Conservation (phyloP, 495 filamentous ascomycete species). For the Oleoguttula mirabilis region DNA sequence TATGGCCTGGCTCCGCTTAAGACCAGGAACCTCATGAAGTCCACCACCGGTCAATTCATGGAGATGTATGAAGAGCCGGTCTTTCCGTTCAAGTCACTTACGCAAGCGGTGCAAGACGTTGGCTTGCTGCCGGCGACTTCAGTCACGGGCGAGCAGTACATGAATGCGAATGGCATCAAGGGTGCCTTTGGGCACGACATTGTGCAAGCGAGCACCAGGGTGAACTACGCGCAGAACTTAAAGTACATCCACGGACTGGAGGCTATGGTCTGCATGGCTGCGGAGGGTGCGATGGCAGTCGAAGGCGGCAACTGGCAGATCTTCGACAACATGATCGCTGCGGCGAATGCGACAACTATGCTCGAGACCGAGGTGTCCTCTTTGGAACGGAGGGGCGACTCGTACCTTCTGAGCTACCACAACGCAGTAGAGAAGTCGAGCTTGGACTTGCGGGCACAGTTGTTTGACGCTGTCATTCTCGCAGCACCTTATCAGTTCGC, state of each 20-base stretch:
- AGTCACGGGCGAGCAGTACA: conserved; percentile 56
- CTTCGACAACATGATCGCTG: conserved; percentile 66
- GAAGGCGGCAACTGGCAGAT: conserved; percentile 92
- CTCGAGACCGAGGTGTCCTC: conserved; percentile 61
- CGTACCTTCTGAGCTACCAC: conserved; percentile 39
- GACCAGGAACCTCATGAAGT: conserved; percentile 61
- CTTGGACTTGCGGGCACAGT: background rate
- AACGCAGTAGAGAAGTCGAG: conserved; percentile 12
- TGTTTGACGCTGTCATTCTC: conserved; percentile 70
- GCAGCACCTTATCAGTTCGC: conserved; percentile 67
- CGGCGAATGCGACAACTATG: conserved; percentile 44
- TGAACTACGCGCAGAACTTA: conserved; percentile 92
- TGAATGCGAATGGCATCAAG: conserved; percentile 56
- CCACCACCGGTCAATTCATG: conserved; percentile 59
- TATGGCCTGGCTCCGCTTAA: conserved; percentile 71
- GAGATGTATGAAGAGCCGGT: conserved; percentile 66
- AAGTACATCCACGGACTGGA: conserved; percentile 75
- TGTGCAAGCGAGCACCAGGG: conserved; percentile 78
- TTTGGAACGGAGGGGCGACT: conserved; percentile 38
- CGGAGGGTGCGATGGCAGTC: conserved; percentile 68
- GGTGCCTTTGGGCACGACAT: conserved; percentile 64
- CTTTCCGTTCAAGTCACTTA: conserved; percentile 74
- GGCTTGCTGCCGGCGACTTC: conserved; percentile 53
- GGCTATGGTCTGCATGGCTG: conserved; percentile 87
- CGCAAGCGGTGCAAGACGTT: conserved; percentile 49